A percentile compares a stretch with the other conserved stretches of the same genome.
phyloP scores from a whole-genome alignment of 2,329 filamentous ascomycete species.

The Colletotrichum sojae region DNA sequence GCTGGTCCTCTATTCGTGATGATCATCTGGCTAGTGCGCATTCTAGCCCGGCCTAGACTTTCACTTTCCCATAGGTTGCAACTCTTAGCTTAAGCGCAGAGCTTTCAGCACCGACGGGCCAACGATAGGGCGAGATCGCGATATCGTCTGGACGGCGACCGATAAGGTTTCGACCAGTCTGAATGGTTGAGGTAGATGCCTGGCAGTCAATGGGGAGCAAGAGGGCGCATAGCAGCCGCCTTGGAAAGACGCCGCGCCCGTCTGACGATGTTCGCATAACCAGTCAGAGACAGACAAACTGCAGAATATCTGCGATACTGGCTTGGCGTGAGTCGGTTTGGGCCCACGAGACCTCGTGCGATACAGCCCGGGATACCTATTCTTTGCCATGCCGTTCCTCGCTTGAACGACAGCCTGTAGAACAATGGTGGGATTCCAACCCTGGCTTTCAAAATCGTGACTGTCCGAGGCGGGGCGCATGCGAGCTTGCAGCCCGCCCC shows the following conservation, averaged over 20 bases:
- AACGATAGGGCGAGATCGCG: slow-evolving; percentile 26
- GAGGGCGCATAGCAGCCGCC: background rate
- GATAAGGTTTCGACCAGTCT: slow-evolving; percentile 24
- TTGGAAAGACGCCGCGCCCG: background rate
- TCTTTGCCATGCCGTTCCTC: slow-evolving; percentile 26
- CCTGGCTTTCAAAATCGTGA: too few species aligned
- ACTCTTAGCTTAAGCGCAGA: slow-evolving; percentile 11
- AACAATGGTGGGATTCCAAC: too few species aligned
- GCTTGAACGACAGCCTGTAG: slow-evolving; percentile 8
- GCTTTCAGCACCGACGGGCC: background rate
- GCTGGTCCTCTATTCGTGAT: slow-evolving; percentile 20
- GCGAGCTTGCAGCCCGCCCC: background rate
- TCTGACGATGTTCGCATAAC: slow-evolving; percentile 29
- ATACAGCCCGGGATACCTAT: slow-evolving; percentile 21
- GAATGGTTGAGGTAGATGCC: slow-evolving; percentile 1
- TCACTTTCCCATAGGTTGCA: background rate
- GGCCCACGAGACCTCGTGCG: slow-evolving; percentile 36
- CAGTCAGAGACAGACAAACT: slow-evolving; percentile 4
- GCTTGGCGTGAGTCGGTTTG: slow-evolving; percentile 29
- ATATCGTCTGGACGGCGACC: slow-evolving; percentile 4
- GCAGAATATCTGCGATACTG: slow-evolving; percentile 31
- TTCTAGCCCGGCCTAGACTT: slow-evolving; percentile 35
- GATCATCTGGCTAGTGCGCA: slow-evolving; percentile 24
- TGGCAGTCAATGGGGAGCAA: background rate
- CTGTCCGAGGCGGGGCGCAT: background rate